These are phyloP conservation scores for Globisporangium nagaii DNA, from an alignment of 352 stramenopile species.

Conservation along the genomic window DNA sequence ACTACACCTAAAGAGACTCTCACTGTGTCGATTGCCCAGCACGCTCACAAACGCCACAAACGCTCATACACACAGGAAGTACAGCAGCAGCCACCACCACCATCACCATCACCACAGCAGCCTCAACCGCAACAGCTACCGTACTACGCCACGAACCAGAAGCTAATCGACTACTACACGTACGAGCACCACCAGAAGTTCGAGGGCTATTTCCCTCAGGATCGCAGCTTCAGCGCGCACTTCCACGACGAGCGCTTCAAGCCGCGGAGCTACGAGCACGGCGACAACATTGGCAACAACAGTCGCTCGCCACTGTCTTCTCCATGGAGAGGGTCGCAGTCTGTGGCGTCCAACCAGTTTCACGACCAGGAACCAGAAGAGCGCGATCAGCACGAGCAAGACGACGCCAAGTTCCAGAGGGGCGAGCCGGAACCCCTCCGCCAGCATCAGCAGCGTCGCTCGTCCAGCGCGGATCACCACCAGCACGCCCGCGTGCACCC, in stretches of 20 bases:
- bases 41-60: background rate
- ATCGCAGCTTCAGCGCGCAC: background rate
- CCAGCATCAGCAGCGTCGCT: background rate
- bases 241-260: conserved; percentile 1
- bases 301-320: background rate
- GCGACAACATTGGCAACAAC: background rate
- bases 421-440: no score
- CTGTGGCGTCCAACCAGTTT: background rate
- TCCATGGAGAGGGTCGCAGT: background rate
- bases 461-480: background rate
- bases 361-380: background rate
- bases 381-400: background rate
- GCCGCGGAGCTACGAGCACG: background rate
- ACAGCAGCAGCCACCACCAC: conserved; percentile 10
- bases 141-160: background rate
- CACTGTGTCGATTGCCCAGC: no score
- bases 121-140: background rate
- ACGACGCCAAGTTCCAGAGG: background rate
- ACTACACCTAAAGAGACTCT: no score
- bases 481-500: background rate
- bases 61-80: background rate
- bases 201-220: background rate
- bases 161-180: conserved; percentile 4
- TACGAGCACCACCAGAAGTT: conserved; percentile 5
- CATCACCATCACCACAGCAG: conserved; percentile 12